These are phyloP conservation scores for Colletotrichum viniferum DNA, from an alignment of 2,329 filamentous ascomycete species.

Conservation along the genomic window DNA sequence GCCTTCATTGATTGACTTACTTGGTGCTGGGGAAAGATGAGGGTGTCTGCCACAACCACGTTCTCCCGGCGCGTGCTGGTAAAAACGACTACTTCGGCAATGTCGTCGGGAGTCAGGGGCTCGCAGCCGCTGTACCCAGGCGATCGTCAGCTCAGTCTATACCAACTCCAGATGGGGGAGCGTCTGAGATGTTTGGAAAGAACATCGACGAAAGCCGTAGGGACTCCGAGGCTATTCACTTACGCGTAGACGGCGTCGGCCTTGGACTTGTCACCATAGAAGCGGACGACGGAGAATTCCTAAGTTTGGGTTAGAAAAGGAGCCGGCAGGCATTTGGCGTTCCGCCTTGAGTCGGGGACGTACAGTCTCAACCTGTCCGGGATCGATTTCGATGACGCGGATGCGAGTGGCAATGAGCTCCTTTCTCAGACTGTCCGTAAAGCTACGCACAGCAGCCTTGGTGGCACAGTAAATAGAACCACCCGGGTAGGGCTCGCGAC, in stretches of 20 bases:
- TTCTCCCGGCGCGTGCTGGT: conserved; percentile 84
- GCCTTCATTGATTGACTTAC: conserved; percentile 51
- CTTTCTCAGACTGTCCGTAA: conserved; percentile 81
- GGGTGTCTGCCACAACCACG: conserved; percentile 85
- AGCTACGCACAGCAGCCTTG: conserved; percentile 85
- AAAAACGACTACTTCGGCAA: conserved; percentile 90
- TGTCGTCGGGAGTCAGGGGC: conserved; percentile 86
- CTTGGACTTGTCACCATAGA: conserved; percentile 86
- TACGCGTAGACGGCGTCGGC: conserved; percentile 89
- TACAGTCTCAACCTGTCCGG: conserved; percentile 90
- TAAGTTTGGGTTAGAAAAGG: conserved; percentile 29
- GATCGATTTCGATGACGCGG: conserved; percentile 86
- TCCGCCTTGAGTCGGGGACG: conserved; percentile 24
- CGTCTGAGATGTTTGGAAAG: not conserved
- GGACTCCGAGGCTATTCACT: conserved; percentile 33
- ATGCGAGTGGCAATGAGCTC: conserved; percentile 84
- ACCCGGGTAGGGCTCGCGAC: conserved; percentile 82
- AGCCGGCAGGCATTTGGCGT: not conserved
- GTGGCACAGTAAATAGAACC: conserved; percentile 93
- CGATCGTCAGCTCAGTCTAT: not conserved
- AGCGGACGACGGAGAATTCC: conserved; percentile 89
- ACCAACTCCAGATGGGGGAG: not conserved
- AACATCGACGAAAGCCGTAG: not conserved
- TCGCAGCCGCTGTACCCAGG: conserved; percentile 65
- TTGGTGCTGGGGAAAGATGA: conserved; percentile 91